Percentiles rank a stretch among this genome's conserved stretches.
Conservation (phyloP, 305 asterid genomes). For the Fraxinus platypoda region DNA sequence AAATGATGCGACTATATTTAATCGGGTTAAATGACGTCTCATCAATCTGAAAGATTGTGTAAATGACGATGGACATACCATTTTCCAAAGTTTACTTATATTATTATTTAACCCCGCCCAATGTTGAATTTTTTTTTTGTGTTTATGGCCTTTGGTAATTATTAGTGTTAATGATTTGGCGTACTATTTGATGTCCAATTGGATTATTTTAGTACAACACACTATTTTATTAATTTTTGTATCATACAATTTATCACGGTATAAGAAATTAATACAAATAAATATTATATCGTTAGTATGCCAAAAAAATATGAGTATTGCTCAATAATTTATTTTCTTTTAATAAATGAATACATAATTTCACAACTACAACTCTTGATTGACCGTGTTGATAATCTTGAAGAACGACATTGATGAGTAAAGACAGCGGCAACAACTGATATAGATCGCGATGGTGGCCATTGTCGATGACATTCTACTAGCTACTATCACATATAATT, state of each 20-base stretch:
- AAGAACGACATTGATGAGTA: background rate
- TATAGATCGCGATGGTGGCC: too few species aligned
- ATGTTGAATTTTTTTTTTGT: background rate
- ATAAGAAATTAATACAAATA: background rate
- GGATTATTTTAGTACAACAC: background rate
- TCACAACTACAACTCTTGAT: background rate
- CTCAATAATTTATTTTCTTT: too few species aligned
- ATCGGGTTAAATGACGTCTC: too few species aligned
- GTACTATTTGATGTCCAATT: background rate
- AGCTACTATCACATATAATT: too few species aligned
- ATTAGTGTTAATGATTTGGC: too few species aligned
- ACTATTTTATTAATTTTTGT: background rate
- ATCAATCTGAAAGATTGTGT: too few species aligned
- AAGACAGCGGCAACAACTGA: background rate
- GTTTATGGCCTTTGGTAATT: background rate
- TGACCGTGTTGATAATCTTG: background rate
- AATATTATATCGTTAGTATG: background rate
- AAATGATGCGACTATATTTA: too few species aligned
- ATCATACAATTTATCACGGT: background rate
- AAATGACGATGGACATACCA: too few species aligned
- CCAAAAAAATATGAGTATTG: background rate
- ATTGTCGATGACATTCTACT: too few species aligned
- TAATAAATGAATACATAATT: background rate
- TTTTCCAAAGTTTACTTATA: too few species aligned
- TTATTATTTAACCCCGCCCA: background rate